These are phyloP conservation scores for Selaginella moellendorffii DNA, from an alignment of 75 land plant species.

Conservation along the genomic window DNA sequence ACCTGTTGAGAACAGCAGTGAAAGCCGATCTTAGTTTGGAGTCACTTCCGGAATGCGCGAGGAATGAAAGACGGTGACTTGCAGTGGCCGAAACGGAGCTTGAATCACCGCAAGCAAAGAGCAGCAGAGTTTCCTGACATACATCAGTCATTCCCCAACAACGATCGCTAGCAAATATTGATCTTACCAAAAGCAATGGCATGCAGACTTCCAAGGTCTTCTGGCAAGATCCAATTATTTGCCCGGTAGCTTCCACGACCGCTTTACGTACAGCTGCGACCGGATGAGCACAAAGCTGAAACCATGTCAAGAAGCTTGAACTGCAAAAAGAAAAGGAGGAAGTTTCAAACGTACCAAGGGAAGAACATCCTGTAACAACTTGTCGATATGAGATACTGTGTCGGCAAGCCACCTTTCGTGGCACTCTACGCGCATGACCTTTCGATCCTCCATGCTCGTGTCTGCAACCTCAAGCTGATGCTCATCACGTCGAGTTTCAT, in stretches of 20 bases:
- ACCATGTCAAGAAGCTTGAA: background rate
- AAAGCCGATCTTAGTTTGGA: background rate
- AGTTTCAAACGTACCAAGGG: slow-evolving; percentile 43
- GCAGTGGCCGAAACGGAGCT: slow-evolving; percentile 51
- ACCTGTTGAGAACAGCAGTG: slow-evolving; percentile 4
- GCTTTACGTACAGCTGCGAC: slow-evolving; percentile 51
- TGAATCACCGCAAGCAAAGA: slow-evolving; percentile 66
- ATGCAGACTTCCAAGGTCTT: slow-evolving; percentile 45
- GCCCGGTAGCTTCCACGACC: slow-evolving; percentile 41
- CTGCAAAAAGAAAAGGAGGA: background rate
- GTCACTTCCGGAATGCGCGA: background rate
- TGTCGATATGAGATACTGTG: slow-evolving; percentile 43
- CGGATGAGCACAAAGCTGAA: slow-evolving; percentile 68
- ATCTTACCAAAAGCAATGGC: slow-evolving; percentile 62
- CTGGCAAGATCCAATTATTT: slow-evolving; percentile 44
- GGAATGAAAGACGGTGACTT: slow-evolving; percentile 28
- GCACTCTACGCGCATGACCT: slow-evolving; percentile 42
- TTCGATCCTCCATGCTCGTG: background rate
- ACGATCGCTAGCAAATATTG: no score
- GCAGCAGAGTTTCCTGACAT: slow-evolving; percentile 80
- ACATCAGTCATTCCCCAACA: background rate
- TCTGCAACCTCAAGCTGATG: no score
- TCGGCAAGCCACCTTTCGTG: slow-evolving; percentile 53
- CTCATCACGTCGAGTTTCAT: background rate
- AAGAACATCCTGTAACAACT: slow-evolving; percentile 43